Evolutionary conservation across 352 stramenopile species (phyloP), one percentile per base, ranked within the genome.

Genomic region (Phytopythium kandeliae): DNA sequence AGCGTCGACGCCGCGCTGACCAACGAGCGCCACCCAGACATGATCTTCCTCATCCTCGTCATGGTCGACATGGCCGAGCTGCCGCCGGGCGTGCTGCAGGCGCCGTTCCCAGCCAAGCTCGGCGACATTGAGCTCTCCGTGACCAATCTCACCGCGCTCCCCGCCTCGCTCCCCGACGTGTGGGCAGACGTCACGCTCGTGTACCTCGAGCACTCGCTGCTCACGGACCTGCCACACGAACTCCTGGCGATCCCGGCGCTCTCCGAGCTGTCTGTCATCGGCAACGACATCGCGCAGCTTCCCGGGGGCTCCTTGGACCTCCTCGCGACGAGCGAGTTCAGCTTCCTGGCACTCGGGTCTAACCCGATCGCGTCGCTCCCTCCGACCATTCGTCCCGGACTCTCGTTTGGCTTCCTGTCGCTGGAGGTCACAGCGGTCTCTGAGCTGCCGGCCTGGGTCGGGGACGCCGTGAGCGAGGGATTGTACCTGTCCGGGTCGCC

Each of bases 71-170:
- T 86, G 67, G 72, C 65, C 2, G 40, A 41, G 10, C 40, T 81
- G 12, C 74, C 74, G 1, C 46, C 63, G 22, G 67, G 70, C 21
- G 41, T 78, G 7, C 35, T 80, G 6, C 55, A 70, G 21, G 1
- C 30, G 11, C 21, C 60, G 8, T 47, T 81, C 2, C 75, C 75
- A 0, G 49, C 49, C 15, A 60, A 55, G 9, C 58, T 83, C 37
- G 71, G 48, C 2, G 75, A 86, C 41, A 59, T 81, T 34, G 70
- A 81, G 43, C 59, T 81, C 34, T 65, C 51, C 26, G 38, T 58
- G 12, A 73, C 67, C 17, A 81, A 81, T 37, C 52, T 74, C 16
- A 78, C 57, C 1, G 37, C 17, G 25, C 36, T 80, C 2, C 57
- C 69, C 12, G 40, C 58, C 15, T 31, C 61, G 51, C 51, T 80